Conservation (phyloP, 2,329 filamentous ascomycete genomes). For the Colletotrichum somersetense region DNA sequence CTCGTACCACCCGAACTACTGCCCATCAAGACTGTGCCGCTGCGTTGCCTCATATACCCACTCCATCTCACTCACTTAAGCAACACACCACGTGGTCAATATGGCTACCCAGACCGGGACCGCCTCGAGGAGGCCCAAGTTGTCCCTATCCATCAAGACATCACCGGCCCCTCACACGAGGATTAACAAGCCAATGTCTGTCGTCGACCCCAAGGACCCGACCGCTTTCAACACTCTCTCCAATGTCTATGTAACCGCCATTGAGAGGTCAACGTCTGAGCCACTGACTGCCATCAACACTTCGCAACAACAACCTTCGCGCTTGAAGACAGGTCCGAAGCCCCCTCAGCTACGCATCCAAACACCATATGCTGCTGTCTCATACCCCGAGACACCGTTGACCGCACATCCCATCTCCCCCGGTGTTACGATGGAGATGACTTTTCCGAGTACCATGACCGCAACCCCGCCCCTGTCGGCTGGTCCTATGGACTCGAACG, state of each 20-base stretch:
- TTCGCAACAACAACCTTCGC: slow-evolving; percentile 52
- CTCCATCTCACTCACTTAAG: not conserved
- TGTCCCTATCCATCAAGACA: slow-evolving; percentile 69
- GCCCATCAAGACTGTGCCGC: slow-evolving; percentile 43
- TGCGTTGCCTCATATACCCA: not conserved
- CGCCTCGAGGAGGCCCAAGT: slow-evolving; percentile 63
- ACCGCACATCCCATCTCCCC: slow-evolving; percentile 66
- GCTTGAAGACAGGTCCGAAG: slow-evolving; percentile 53
- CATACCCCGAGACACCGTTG: slow-evolving; percentile 66
- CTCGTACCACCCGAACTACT: slow-evolving; percentile 45
- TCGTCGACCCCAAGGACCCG: slow-evolving; percentile 68
- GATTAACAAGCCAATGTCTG: slow-evolving; percentile 58
- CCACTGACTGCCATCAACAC: slow-evolving; percentile 65
- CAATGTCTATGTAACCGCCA: slow-evolving; percentile 73
- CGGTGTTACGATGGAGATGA: slow-evolving; percentile 57
- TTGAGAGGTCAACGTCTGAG: slow-evolving; percentile 69
- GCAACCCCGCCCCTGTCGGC: slow-evolving; percentile 71
- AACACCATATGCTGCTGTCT: slow-evolving; percentile 60
- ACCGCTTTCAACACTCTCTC: slow-evolving; percentile 76
- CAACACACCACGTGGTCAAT: slow-evolving; percentile 19
- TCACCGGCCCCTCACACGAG: slow-evolving; percentile 53
- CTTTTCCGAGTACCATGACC: slow-evolving; percentile 69
- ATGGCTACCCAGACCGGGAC: slow-evolving; percentile 56
- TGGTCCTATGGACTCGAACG: slow-evolving; percentile 60
- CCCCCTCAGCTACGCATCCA: slow-evolving; percentile 50